Percentiles rank a stretch among this genome's conserved stretches.
These are phyloP conservation scores for Nemania abortiva DNA, from an alignment of 2,329 filamentous ascomycete genomes.

Conservation along the genomic window DNA sequence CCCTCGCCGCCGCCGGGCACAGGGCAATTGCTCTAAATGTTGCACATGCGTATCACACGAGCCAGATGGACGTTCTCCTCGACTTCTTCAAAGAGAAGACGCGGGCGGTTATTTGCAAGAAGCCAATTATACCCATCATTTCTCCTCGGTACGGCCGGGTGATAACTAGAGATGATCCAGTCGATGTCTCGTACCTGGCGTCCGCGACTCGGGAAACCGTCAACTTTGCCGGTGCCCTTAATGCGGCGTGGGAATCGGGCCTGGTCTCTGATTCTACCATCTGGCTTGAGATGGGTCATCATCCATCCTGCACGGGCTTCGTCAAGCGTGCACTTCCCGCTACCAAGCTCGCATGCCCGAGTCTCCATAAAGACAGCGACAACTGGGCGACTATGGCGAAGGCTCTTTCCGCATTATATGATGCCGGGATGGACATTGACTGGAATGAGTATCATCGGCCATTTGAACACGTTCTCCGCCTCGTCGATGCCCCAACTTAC, in stretches of 20 bases:
- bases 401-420: slow-evolving; percentile 66
- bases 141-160: slow-evolving; percentile 73
- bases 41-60: slow-evolving; percentile 70
- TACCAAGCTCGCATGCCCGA: slow-evolving; percentile 58
- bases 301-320: slow-evolving; percentile 73
- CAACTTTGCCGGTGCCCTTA: slow-evolving; percentile 70
- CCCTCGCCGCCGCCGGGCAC: slow-evolving; percentile 49
- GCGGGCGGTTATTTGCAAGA: slow-evolving; percentile 62
- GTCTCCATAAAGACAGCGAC: slow-evolving; percentile 67
- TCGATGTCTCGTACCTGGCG: slow-evolving; percentile 70
- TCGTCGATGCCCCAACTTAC: slow-evolving; percentile 76
- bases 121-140: slow-evolving; percentile 68
- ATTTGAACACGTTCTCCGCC: slow-evolving; percentile 56
- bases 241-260: slow-evolving; percentile 61
- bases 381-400: slow-evolving; percentile 67
- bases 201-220: slow-evolving; percentile 74
- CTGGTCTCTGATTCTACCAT: slow-evolving; percentile 67
- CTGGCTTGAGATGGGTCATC: slow-evolving; percentile 77
- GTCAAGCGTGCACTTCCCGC: slow-evolving; percentile 64
- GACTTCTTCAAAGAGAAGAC: slow-evolving; percentile 65
- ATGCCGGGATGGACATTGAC: slow-evolving; percentile 71
- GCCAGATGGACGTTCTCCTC: slow-evolving; percentile 70
- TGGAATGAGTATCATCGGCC: slow-evolving; percentile 77
- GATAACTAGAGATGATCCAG: slow-evolving; percentile 62
- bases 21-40: slow-evolving; percentile 49